Evolutionary conservation across 163 green algal species (phyloP), one percentile per base, ranked within the genome.

Genomic region (Scenedesmus sp.): DNA sequence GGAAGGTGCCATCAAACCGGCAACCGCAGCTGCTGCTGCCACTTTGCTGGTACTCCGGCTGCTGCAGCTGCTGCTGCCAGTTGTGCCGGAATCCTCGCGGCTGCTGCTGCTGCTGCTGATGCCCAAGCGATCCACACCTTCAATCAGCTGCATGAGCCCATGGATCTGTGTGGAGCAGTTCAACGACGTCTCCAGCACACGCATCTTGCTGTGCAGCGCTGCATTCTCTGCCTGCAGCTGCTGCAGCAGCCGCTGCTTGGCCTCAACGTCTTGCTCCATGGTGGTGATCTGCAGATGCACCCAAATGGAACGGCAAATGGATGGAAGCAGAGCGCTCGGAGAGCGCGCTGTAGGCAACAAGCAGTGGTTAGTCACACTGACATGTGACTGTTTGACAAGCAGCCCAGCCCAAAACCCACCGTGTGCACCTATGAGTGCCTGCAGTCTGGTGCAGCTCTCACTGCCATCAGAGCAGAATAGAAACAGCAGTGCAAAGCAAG

Each of bases 131-230:
- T 51, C 42, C 24, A 90, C 37, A 18, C 85, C 85, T 3, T 84
- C 85, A 4, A 85, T 42, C 33, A 90, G 65, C 85, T 90, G 46
- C 85, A 90, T 90, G 72, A 90, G 16, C 6, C 35, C 43, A 24
- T 90, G 85, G 9, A 90, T 90, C 33, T 84, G 46, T 20, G 43
- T 85, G 72, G 42, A 76, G 85, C 85, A 90, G 44, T 82, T 81
- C 3, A 83, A 15, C 10, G 76, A 68, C 33, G 87, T 91, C 59
- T 81, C 49, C 42, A 91, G 87, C 56, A 87, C 87, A 18, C 87
- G 53, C 43, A n/a, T 56, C 56, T 70, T 81, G 87, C 87, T 91
- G 26, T 87, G 83, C 13, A 91, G 87, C 87, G 56, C 76, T 30
- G 40, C 4, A 24, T 91, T 91, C 42, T 91, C 87, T 24, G 59